phyloP scores from a whole-genome alignment of 805 yeast genomes.

The Lipomyces kockii region DNA sequence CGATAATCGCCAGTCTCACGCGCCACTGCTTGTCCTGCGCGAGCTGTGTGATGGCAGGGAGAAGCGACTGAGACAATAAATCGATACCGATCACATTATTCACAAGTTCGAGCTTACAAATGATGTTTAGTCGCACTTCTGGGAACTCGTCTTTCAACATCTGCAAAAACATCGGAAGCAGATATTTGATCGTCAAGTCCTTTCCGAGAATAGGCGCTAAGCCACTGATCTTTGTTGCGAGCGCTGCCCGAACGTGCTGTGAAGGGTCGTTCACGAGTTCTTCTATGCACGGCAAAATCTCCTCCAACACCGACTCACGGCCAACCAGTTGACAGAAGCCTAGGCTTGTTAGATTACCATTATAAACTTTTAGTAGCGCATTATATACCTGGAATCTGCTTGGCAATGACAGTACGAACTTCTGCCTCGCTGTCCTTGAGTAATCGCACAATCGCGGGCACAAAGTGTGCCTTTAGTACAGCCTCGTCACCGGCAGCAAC shows the following conservation, averaged over 20 bases:
- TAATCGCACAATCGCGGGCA: constrained; percentile 72
- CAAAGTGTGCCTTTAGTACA: constrained; percentile 55
- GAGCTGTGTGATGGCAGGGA: constrained; percentile 94
- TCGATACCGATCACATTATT: constrained; percentile 94
- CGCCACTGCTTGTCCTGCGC: constrained; percentile 99
- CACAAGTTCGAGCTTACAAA: constrained; percentile 87
- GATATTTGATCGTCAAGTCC: constrained; percentile 73
- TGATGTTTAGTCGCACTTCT: constrained; percentile 92
- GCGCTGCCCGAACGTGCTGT: constrained; percentile 89
- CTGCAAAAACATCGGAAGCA: constrained; percentile 84
- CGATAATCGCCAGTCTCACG: constrained; percentile 93
- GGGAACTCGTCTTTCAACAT: constrained; percentile 98
- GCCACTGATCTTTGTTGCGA: constrained; percentile 86
- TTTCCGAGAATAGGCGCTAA: constrained; percentile 84
- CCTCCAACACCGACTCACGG: constrained; percentile 60
- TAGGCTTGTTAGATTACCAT: background rate
- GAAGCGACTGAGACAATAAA: constrained; percentile 77
- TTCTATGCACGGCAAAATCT: constrained; percentile 81
- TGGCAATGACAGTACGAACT: constrained; percentile 92
- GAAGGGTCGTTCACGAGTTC: constrained; percentile 86
- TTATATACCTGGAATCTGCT: constrained; percentile 68
- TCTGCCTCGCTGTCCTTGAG: constrained; percentile 95
- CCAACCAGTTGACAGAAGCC: constrained; percentile 46
- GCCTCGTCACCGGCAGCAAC: constrained; percentile 56
- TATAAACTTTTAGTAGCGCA: constrained; percentile 51